Evolutionary conservation across 106 monocot species (phyloP).

Genomic region (Chionographis japonica): DNA sequence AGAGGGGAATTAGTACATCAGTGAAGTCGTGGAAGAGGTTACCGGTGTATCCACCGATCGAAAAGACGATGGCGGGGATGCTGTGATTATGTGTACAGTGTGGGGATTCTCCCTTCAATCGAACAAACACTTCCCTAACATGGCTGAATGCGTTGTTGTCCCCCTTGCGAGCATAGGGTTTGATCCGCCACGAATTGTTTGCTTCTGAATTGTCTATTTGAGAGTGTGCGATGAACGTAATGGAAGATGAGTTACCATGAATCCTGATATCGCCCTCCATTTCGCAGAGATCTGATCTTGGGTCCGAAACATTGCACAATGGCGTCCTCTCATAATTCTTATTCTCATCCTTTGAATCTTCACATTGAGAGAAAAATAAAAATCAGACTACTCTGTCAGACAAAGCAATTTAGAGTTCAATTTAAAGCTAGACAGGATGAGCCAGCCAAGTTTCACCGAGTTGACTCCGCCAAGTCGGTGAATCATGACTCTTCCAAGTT

Average conservation of each 20-base stretch:
- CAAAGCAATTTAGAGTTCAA: too few species aligned
- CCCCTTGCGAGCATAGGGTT: constrained; percentile 22
- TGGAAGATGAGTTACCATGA: constrained; percentile 12
- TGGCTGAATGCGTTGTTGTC: neutral
- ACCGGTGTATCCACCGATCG: constrained; percentile 35
- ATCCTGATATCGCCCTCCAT: constrained; percentile 28
- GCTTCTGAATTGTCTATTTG: neutral
- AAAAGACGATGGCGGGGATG: constrained; percentile 52
- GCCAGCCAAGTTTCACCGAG: too few species aligned
- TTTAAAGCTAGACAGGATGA: too few species aligned
- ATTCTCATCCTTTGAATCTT: too few species aligned
- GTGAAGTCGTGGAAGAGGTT: constrained; percentile 64
- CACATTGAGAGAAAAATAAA: too few species aligned
- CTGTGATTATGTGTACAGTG: constrained; percentile 19
- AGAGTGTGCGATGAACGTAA: constrained; percentile 9
- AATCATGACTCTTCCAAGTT: too few species aligned
- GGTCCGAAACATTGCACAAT: constrained; percentile 16
- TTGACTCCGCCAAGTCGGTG: too few species aligned
- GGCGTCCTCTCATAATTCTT: neutral
- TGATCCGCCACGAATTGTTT: constrained; percentile 15
- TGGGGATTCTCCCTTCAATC: constrained; percentile 4
- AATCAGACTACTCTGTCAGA: too few species aligned
- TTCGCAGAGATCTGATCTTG: constrained; percentile 14
- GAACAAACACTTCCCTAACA: constrained; percentile 5
- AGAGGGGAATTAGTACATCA: constrained; percentile 47